Evolutionary conservation across 768 basidiomycete species (phyloP).

Genomic region (Astraeus odoratus): DNA sequence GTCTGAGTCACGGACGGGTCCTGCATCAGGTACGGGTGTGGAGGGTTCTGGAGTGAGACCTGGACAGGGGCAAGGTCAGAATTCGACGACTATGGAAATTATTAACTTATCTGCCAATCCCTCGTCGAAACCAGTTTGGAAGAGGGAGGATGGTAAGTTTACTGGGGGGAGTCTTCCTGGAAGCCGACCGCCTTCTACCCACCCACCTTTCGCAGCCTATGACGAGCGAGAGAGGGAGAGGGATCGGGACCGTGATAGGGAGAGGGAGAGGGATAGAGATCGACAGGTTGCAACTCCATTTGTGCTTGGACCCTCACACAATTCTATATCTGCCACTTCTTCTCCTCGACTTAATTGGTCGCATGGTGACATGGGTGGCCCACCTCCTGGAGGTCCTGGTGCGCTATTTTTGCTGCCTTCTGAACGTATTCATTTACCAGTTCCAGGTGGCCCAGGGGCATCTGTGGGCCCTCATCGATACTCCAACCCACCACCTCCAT

Average conservation of each 20-base stretch:
- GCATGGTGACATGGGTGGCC: constrained; percentile 23
- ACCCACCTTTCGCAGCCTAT: constrained; percentile 23
- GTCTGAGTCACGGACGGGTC: constrained; percentile 1
- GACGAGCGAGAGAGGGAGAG: constrained; percentile 23
- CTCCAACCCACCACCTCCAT: constrained; percentile 15
- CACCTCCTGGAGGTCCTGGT: constrained; percentile 22
- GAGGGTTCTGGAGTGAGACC: constrained; percentile 25
- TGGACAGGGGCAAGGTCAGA: constrained; percentile 33
- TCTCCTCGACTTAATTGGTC: constrained; percentile 40
- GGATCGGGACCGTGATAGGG: constrained; percentile 12
- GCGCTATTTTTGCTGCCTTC: constrained; percentile 23
- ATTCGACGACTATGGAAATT: constrained; percentile 34
- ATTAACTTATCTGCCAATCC: constrained; percentile 38
- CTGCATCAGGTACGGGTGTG: constrained; percentile 24
- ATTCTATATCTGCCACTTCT: constrained; percentile 27
- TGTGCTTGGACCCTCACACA: constrained; percentile 42
- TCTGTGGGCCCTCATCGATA: constrained; percentile 11
- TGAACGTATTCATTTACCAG: constrained; percentile 24
- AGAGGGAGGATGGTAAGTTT: constrained; percentile 29
- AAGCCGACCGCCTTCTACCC: constrained; percentile 34
- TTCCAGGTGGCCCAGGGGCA: constrained; percentile 10
- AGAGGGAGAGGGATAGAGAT: constrained; percentile 41
- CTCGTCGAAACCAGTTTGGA: constrained; percentile 31
- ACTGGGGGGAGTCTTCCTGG: constrained; percentile 22
- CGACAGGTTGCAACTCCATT: constrained; percentile 49